Evolutionary conservation across 148 eudicot genomes (phyloP), one percentile per base, ranked within the genome.

Genomic region (Heliosperma pusillum): DNA sequence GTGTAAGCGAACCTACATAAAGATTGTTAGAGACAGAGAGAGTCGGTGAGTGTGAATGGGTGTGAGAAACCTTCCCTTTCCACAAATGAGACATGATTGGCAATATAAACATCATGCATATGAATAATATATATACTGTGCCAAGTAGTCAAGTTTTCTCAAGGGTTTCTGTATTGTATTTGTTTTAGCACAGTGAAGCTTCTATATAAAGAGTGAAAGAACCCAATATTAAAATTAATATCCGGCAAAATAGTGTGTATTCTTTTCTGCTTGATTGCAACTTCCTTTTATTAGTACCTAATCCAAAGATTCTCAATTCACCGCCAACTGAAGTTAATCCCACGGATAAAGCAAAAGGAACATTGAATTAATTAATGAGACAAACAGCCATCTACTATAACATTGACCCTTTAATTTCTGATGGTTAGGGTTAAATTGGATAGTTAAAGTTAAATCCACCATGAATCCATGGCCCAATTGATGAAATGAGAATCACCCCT

Each of bases 1-100:
- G 71, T 69, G 88, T 84, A 95, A 83, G 73, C 88, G 92, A 73
- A 95, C 96, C 98, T 95, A 69, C 67, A 56, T 22, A 53, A 30
- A 36, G 8, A 40, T 12, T 13, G 42, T 13, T 36, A n/a, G 15
- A 63, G 25, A 61, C 45, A 47, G 10, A n/a, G n/a, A n/a, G n/a
- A n/a, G 13, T 36, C 42, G 7, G 42, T 36, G 42, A 36, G 42
- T 36, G 30, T 20, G 55, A 66, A 10, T 52, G 45, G 15, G 22
- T 33, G 55, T 33, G 27, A 29, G 59, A 69, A 22, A 44, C 58
- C 24, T 45, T 19, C 27, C 45, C 13, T 26, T 1, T 57, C 36
- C 60, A 69, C 25, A 10, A 10, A 57, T 7, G 42, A 29, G 55
- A 21, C 17, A 21, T 62, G 44, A 7, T 30, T 13, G 70, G 66